These are phyloP conservation scores for Arachis hypogaea DNA, from an alignment of 306 rosid genomes.

Conservation along the genomic window DNA sequence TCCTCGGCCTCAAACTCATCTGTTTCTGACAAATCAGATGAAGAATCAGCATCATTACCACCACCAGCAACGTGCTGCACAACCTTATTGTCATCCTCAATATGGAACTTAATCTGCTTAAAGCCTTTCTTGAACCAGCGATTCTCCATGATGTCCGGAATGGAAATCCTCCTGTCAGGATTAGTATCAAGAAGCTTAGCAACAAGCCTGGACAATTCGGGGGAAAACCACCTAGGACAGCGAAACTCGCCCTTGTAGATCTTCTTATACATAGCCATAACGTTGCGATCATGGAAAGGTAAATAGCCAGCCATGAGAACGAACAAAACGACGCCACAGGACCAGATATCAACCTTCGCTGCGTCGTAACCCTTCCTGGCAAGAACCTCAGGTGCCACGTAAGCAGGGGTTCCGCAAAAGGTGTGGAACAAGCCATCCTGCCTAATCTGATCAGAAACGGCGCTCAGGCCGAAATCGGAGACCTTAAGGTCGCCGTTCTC, in stretches of 20 bases:
- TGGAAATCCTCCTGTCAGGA: conserved; percentile 51
- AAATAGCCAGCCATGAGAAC: conserved; percentile 60
- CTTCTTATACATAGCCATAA: conserved; percentile 60
- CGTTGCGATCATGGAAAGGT: conserved; percentile 51
- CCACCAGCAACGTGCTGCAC: not conserved
- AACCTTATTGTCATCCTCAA: conserved; percentile 49
- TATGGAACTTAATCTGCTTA: conserved; percentile 52
- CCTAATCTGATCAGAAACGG: conserved; percentile 58
- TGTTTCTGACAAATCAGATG: conserved; percentile 20
- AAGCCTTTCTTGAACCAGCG: conserved; percentile 58
- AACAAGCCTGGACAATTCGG: conserved; percentile 37
- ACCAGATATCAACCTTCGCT: conserved; percentile 64
- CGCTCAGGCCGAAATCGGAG: conserved; percentile 65
- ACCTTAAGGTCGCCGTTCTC: conserved; percentile 64
- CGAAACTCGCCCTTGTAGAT: conserved; percentile 56
- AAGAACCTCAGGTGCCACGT: conserved; percentile 68
- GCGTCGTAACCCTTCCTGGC: conserved; percentile 55
- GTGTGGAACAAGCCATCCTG: conserved; percentile 69
- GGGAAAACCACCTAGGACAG: conserved; percentile 63
- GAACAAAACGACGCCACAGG: conserved; percentile 60
- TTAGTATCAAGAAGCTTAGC: conserved; percentile 52
- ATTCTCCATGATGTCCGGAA: conserved; percentile 54
- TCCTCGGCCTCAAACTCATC: conserved; percentile 42
- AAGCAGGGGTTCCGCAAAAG: conserved; percentile 70
- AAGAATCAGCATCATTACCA: not conserved